Evolutionary conservation across 2,329 filamentous ascomycete species (phyloP).

Genomic region (Fusarium buxicola): DNA sequence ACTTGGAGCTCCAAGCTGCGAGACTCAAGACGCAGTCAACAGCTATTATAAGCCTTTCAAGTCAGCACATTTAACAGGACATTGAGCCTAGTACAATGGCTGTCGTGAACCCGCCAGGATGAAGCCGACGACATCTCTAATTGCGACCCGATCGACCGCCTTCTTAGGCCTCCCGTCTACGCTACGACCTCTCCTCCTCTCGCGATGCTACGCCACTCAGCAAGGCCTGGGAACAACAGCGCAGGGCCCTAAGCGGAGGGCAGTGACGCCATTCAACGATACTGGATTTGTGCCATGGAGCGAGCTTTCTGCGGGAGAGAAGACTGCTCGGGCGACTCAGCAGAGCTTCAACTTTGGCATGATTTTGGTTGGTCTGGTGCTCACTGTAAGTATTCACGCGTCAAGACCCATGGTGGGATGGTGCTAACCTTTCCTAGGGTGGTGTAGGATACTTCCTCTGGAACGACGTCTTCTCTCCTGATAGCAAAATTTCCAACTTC

Average conservation of each 20-base stretch:
- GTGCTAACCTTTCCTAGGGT: constrained; percentile 60
- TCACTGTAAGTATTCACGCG: constrained; percentile 70
- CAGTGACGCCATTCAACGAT: constrained; percentile 87
- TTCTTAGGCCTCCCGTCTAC: constrained; percentile 44
- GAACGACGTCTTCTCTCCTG: constrained; percentile 83
- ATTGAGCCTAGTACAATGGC: constrained; percentile 50
- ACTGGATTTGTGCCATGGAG: constrained; percentile 85
- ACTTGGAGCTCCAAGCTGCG: constrained; percentile 9
- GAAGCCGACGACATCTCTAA: constrained; percentile 57
- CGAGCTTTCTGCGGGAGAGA: constrained; percentile 80
- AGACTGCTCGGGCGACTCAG: constrained; percentile 85
- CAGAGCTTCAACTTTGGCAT: constrained; percentile 90
- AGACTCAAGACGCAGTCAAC: constrained; percentile 1
- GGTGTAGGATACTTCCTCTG: constrained; percentile 84
- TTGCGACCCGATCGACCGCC: constrained; percentile 50
- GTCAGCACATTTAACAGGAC: constrained; percentile 20
- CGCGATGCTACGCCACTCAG: constrained; percentile 70
- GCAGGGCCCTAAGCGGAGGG: constrained; percentile 67
- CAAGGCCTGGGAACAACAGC: constrained; percentile 55
- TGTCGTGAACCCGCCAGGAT: constrained; percentile 55
- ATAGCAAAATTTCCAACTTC: constrained; percentile 89
- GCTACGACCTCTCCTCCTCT: constrained; percentile 53
- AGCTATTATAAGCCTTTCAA: constrained; percentile 3
- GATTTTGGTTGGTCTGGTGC: constrained; percentile 76
- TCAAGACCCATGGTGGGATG: neutral